Evolutionary conservation across 2,329 filamentous ascomycete species (phyloP).

Genomic region (Domatiomyces globalis): DNA sequence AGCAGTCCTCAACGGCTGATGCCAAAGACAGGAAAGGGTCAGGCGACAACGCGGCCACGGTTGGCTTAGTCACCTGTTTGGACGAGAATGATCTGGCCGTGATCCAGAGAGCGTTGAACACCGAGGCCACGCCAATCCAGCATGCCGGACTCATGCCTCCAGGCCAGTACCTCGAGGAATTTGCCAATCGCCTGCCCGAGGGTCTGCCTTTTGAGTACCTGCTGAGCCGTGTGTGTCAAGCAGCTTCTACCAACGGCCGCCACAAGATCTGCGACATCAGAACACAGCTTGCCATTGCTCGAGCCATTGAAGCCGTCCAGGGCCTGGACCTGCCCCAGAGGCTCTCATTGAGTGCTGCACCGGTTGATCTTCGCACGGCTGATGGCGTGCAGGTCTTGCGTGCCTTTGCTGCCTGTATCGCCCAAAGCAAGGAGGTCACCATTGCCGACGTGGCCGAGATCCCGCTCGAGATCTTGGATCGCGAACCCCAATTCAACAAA

Average conservation of each 20-base stretch:
- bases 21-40: constrained; percentile 4
- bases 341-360: constrained; percentile 59
- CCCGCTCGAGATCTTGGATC: constrained; percentile 59
- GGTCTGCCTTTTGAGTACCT: constrained; percentile 74
- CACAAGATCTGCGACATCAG: constrained; percentile 58
- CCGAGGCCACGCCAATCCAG: constrained; percentile 50
- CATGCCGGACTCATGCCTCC: constrained; percentile 65
- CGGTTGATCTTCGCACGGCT: constrained; percentile 34
- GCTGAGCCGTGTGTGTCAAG: constrained; percentile 57
- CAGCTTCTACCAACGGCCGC: constrained; percentile 47
- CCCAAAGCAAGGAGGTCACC: constrained; percentile 50
- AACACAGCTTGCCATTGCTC: constrained; percentile 52
- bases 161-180: constrained; percentile 53
- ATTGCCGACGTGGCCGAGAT: constrained; percentile 59
- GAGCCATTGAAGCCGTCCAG: constrained; percentile 57
- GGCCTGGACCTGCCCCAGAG: constrained; percentile 58
- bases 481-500: constrained; percentile 29
- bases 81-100: constrained; percentile 52
- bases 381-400: constrained; percentile 39
- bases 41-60: constrained; percentile 20
- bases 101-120: constrained; percentile 49
- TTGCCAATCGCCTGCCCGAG: constrained; percentile 67
- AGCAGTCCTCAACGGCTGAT: too few relatives aligned
- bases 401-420: constrained; percentile 55
- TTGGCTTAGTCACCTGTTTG: constrained; percentile 68